phyloP scores from a whole-genome alignment of 495 filamentous ascomycete species.

The Hypoxylon subgilvum region DNA sequence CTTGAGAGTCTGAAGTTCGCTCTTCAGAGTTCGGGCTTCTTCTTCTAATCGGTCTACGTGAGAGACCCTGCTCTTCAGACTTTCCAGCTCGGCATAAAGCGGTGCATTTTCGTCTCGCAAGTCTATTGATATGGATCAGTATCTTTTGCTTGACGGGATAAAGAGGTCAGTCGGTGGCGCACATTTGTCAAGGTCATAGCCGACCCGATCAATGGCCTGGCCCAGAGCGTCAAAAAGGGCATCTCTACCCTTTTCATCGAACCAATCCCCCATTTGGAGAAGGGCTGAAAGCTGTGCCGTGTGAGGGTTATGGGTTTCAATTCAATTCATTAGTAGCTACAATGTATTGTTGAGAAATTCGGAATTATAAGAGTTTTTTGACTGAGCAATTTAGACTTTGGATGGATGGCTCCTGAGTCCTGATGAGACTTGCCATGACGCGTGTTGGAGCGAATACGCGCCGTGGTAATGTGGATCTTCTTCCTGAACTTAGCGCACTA shows the following conservation, averaged over 20 bases:
- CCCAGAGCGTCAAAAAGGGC: slow-evolving; percentile 50
- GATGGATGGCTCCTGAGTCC: no score
- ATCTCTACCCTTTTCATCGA: slow-evolving; percentile 42
- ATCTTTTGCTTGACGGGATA: not conserved
- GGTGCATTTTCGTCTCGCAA: slow-evolving; percentile 20
- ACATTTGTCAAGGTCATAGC: slow-evolving; percentile 46
- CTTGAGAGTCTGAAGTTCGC: slow-evolving; percentile 38
- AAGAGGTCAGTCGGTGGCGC: slow-evolving; percentile 14
- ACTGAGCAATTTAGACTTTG: not conserved
- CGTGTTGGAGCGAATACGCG: slow-evolving; percentile 15
- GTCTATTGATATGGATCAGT: slow-evolving; percentile 13
- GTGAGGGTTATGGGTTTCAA: no score
- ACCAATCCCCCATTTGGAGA: slow-evolving; percentile 48
- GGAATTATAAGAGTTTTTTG: not conserved
- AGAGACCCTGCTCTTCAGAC: slow-evolving; percentile 35
- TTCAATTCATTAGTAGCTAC: slow-evolving; percentile 4
- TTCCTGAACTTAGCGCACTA: no score
- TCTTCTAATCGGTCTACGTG: slow-evolving; percentile 38
- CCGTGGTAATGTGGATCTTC: no score
- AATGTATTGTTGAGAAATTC: no score
- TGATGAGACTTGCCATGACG: not conserved
- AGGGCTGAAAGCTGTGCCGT: not conserved
- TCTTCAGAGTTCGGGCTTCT: slow-evolving; percentile 45
- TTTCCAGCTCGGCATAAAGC: slow-evolving; percentile 41
- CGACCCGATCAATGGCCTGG: slow-evolving; percentile 47